Evolutionary conservation across 1,139 yeast species (phyloP).

Genomic region (Pichia terricola): DNA sequence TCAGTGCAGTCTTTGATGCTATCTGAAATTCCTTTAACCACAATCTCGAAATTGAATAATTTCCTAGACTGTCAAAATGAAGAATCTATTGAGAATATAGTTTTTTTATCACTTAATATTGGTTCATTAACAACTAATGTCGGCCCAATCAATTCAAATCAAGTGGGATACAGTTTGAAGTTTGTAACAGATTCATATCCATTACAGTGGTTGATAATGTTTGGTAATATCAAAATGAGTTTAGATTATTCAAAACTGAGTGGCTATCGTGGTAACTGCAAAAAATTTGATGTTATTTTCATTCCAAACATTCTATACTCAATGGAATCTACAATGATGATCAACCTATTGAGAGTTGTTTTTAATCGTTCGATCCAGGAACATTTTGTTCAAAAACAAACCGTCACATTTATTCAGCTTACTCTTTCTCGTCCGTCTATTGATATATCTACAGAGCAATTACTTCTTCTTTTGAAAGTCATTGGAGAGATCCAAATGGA

Average conservation of each 20-base stretch:
- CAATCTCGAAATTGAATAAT: conserved; percentile 4
- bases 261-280: conserved; percentile 14
- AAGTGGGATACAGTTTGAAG: conserved; percentile 54
- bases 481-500: conserved; percentile 1
- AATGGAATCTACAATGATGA: conserved; percentile 43
- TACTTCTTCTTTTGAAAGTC: conserved; percentile 15
- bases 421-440: conserved; percentile 18
- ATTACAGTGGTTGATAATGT: conserved; percentile 36
- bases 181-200: conserved; percentile 48
- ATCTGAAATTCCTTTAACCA: conserved; percentile 15
- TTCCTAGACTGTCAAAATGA: neutral
- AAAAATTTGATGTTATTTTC: conserved; percentile 33
- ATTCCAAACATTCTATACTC: conserved; percentile 46
- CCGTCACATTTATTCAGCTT: conserved; percentile 14
- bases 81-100: conserved; percentile 18
- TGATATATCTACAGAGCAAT: conserved; percentile 20
- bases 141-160: conserved; percentile 27
- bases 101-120: conserved; percentile 25
- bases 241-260: conserved; percentile 26
- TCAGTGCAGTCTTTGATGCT: conserved; percentile 13
- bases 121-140: conserved; percentile 27
- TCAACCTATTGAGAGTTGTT: conserved; percentile 17
- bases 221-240: conserved; percentile 32
- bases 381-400: conserved; percentile 8
- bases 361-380: conserved; percentile 3